Evolutionary conservation across 2,329 filamentous ascomycete species (phyloP), one percentile per base, ranked within the genome.

Genomic region (Exophiala mesophila): DNA sequence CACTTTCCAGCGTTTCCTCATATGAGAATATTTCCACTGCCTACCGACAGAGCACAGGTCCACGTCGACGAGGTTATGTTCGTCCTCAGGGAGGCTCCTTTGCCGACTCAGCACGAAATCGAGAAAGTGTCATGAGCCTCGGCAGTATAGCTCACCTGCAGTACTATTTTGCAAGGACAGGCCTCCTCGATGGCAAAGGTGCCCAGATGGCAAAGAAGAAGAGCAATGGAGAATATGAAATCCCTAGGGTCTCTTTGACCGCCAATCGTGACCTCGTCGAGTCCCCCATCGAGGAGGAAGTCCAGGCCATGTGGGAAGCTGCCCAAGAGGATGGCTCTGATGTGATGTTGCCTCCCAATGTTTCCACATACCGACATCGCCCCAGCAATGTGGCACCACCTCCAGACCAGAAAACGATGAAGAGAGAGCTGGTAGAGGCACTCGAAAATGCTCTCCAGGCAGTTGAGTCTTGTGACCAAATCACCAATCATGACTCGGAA

Each of bases 91-190:
- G 82, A 40, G 94, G 86, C 38, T 78, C 88, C 58, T 98, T 97
- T 63, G 87, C 92, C 18, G 84, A 85, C 46, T 96, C 89, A 43
- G 92, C 92, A 34, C 82, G 81, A 60, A 88, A 88, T 37, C 77
- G 92, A 50, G 90, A 98, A 63, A 96, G 89, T 61, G 92, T 98
- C 53, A 83, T 97, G 78, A 95, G 88, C 59, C 69, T 98, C 49
- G 92, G 92, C 41, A 96, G 89, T 65, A 98, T 98, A 57, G 88
- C 89, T 42, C 92, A 98, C 68, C 72, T 98, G 59, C 92, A 98
- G 65, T 95, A 97, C 68, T 98, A 97, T 67, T 98, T 98, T 69
- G 90, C 92, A 24, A 77, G 92, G 46, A 98, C 92, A 1, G 92
- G 92, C 4, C 68, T 98, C 51, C 69, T 98, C 37, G 92, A 98